Percentiles rank a stretch among this genome's conserved stretches.
Evolutionary conservation across 352 stramenopile genomes (phyloP).

Genomic region (Globisporangium polare): DNA sequence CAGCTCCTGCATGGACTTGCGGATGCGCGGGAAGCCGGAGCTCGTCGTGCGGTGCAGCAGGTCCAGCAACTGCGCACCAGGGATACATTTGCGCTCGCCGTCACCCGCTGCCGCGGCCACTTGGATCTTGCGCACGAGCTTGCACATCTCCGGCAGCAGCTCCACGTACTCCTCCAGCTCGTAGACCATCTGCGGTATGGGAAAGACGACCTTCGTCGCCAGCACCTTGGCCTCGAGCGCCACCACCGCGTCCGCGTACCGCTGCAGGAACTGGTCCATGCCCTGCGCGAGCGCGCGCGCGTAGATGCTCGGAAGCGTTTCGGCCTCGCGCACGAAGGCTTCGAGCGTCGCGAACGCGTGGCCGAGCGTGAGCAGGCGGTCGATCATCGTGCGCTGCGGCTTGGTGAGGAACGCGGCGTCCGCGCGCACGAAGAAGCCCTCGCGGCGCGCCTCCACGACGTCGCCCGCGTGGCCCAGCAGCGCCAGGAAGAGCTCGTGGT

Average conservation of each 20-base stretch:
- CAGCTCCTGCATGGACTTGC: conserved; percentile 49
- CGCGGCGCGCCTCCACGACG: conserved; percentile 44
- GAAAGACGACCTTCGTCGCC: conserved; percentile 36
- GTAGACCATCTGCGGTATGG: conserved; percentile 59
- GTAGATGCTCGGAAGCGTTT: conserved; percentile 43
- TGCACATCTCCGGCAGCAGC: conserved; percentile 52
- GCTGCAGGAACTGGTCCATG: conserved; percentile 42
- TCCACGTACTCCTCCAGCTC: conserved; percentile 65
- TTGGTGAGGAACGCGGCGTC: conserved; percentile 40
- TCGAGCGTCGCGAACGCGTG: conserved; percentile 46
- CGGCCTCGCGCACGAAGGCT: conserved; percentile 32
- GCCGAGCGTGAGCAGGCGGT: conserved; percentile 54
- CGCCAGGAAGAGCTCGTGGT: conserved; percentile 78
- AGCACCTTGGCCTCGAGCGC: conserved; percentile 55
- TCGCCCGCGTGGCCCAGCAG: conserved; percentile 63
- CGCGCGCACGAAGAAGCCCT: conserved; percentile 54
- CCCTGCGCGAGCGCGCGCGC: conserved; percentile 53
- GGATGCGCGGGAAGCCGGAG: conserved; percentile 59
- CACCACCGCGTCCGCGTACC: conserved; percentile 52
- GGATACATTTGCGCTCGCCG: conserved; percentile 13
- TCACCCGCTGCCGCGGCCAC: conserved; percentile 1
- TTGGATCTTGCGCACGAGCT: conserved; percentile 38
- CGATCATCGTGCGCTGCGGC: conserved; percentile 48
- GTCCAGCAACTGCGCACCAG: conserved; percentile 40
- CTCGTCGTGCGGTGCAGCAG: conserved; percentile 34